These are phyloP conservation scores for Scorias spongiosa DNA, from an alignment of 2,329 filamentous ascomycete genomes.

Conservation along the genomic window DNA sequence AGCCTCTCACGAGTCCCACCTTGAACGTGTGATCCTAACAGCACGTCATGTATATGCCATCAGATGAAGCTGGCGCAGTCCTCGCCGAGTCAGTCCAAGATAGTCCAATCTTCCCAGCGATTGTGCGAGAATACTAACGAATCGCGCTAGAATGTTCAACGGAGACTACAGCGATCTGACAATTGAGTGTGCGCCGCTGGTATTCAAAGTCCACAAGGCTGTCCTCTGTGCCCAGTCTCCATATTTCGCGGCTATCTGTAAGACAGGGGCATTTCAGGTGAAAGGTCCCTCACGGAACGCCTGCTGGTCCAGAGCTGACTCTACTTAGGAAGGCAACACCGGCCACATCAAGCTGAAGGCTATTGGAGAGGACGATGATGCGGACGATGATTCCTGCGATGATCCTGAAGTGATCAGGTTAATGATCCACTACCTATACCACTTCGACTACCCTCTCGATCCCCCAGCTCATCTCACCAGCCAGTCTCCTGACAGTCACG, in stretches of 20 bases:
- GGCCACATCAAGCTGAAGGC: slow-evolving; percentile 8
- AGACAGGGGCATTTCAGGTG: slow-evolving; percentile 5
- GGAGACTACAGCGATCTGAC: slow-evolving; percentile 24
- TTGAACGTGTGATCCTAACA: too few species aligned
- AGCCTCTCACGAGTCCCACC: background rate
- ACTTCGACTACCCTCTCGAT: slow-evolving; percentile 9
- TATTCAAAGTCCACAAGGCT: slow-evolving; percentile 27
- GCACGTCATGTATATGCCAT: too few species aligned
- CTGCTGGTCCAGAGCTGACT: background rate
- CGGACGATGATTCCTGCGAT: slow-evolving; percentile 7
- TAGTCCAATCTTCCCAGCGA: too few species aligned
- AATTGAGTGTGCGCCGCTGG: slow-evolving; percentile 24
- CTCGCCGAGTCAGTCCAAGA: too few species aligned
- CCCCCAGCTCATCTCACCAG: background rate
- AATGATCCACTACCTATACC: slow-evolving; percentile 17
- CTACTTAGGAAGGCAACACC: slow-evolving; percentile 5
- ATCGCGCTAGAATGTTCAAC: too few species aligned
- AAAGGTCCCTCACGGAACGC: background rate
- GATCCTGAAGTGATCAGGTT: slow-evolving; percentile 11
- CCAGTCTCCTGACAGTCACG: too few species aligned
- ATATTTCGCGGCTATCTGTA: slow-evolving; percentile 16
- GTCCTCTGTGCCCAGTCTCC: slow-evolving; percentile 26
- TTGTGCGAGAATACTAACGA: too few species aligned
- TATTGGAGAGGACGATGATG: slow-evolving; percentile 2
- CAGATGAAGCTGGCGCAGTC: too few species aligned